phyloP scores from a whole-genome alignment of 2,329 filamentous ascomycete species.

The Nigrograna mackinnonii region DNA sequence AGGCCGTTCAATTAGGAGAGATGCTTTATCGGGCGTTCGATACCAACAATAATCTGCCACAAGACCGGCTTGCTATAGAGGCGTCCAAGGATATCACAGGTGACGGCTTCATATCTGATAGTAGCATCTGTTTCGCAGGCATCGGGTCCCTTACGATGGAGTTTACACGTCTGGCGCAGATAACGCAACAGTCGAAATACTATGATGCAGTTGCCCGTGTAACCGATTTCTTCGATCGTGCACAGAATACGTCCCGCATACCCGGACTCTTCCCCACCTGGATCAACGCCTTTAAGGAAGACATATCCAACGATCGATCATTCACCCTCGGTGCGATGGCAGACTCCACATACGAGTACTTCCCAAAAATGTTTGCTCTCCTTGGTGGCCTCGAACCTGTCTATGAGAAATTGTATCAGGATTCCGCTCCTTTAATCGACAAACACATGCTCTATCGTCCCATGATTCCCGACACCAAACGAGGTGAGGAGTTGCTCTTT shows the following conservation, averaged over 20 bases:
- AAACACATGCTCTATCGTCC: constrained; percentile 55
- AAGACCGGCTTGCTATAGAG: constrained; percentile 47
- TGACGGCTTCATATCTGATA: constrained; percentile 38
- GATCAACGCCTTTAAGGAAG: constrained; percentile 38
- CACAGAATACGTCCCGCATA: constrained; percentile 33
- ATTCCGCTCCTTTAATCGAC: constrained; percentile 46
- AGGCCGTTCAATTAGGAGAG: constrained; percentile 41
- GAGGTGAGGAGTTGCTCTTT: constrained; percentile 30
- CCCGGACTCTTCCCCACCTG: constrained; percentile 43
- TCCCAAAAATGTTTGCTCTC: constrained; percentile 40
- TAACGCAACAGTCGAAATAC: constrained; percentile 38
- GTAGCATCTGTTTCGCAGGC: constrained; percentile 49
- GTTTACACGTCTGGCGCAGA: constrained; percentile 41
- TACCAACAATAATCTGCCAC: constrained; percentile 47
- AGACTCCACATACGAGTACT: constrained; percentile 44
- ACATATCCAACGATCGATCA: constrained; percentile 26
- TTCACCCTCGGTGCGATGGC: constrained; percentile 42
- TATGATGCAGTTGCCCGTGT: constrained; percentile 41
- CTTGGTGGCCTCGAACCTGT: constrained; percentile 47
- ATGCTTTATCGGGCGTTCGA: constrained; percentile 54
- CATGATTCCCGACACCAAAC: constrained; percentile 28
- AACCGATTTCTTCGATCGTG: constrained; percentile 31
- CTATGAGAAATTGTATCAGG: constrained; percentile 62
- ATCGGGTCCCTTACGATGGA: constrained; percentile 50
- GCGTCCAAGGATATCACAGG: constrained; percentile 30